Evolutionary conservation across 1,284 basidiomycete species (phyloP), one percentile per base, ranked within the genome.

Genomic region (Trametes versicolor): DNA sequence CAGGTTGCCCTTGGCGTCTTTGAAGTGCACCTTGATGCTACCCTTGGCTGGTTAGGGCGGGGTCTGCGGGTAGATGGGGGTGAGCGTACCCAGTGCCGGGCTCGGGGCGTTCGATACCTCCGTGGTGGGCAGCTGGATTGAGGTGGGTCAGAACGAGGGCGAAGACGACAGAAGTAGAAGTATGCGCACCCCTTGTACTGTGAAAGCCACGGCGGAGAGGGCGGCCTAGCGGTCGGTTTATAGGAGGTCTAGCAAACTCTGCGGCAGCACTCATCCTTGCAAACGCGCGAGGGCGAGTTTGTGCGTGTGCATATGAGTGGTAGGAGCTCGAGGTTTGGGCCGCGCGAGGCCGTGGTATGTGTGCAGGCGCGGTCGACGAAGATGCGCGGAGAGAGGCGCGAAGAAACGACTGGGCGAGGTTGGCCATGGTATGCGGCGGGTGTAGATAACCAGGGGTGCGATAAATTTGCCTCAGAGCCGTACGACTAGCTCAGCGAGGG

Each of bases 21-120:
- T 89, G 82, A 97, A 99, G 71, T 92, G 89, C 10, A 99, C 81
- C 73, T 91, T 97, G 73, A 99, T 91, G 9, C 96, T 97, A 23
- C 0, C n/a, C 70, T 51, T 17, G 41, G 41, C 41, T 43, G 41
- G n/a, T 48, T 13, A 21, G 54, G 39, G 34, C 15, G 52, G 39
- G 61, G 62, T 27, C 60, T 29, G 49, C 63, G 59, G 52, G 41
- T 32, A 41, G 13, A 53, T 47, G 23, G 64, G 21, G 63, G 32
- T 70, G 69, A 25, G 82, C 88, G 64, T 73, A 94, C 93, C 93
- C 94, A 53, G 82, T 84, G 21, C 87, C 87, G 7, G 85, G 81
- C 58, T 79, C 80, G 4, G 90, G 90, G 25, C 87, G 80, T 21
- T 80, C 81, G 55, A 91, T 80, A 21, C 81, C 80, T 17, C 75